Evolutionary conservation across 2,329 filamentous ascomycete genomes (phyloP).

Genomic region (Fusarium pseudonygamai): DNA sequence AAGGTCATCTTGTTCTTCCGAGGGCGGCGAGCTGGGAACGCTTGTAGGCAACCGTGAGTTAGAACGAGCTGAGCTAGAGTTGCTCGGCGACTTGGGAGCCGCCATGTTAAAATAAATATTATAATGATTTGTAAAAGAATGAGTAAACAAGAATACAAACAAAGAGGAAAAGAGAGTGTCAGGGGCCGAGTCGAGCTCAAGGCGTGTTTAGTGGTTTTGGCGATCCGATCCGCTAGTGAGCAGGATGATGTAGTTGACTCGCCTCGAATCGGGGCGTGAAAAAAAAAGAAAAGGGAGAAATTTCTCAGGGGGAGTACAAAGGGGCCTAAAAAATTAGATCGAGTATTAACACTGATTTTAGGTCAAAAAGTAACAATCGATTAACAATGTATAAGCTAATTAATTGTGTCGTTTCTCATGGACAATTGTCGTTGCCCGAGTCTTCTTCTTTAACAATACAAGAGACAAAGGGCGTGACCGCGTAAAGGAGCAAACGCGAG

Average conservation of each 20-base stretch:
- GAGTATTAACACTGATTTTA: too few relatives aligned
- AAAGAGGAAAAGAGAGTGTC: background rate
- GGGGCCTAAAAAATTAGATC: background rate
- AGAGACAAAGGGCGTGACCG: slow-evolving; percentile 14
- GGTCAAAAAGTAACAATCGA: background rate
- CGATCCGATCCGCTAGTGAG: slow-evolving; percentile 23
- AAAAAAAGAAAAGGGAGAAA: slow-evolving; percentile 10
- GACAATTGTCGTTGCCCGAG: slow-evolving; percentile 9
- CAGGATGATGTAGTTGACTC: slow-evolving; percentile 41
- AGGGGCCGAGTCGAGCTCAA: slow-evolving; percentile 2
- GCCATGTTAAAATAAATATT: slow-evolving; percentile 39
- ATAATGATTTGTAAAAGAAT: background rate
- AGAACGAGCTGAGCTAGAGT: slow-evolving; percentile 44
- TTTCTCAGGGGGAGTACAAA: background rate
- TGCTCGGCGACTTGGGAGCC: slow-evolving; percentile 43
- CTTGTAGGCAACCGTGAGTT: slow-evolving; percentile 47
- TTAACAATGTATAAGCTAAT: background rate
- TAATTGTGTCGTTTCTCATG: slow-evolving; percentile 7
- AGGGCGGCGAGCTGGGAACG: slow-evolving; percentile 50
- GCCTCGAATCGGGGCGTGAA: slow-evolving; percentile 9
- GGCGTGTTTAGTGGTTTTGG: slow-evolving; percentile 5
- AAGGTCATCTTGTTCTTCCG: slow-evolving; percentile 28
- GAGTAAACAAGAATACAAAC: background rate
- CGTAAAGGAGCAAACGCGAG: slow-evolving; percentile 47
- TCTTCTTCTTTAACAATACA: background rate